These are phyloP conservation scores for Cryptococcus sp. DNA, from an alignment of 1,284 basidiomycete genomes.

Conservation along the genomic window DNA sequence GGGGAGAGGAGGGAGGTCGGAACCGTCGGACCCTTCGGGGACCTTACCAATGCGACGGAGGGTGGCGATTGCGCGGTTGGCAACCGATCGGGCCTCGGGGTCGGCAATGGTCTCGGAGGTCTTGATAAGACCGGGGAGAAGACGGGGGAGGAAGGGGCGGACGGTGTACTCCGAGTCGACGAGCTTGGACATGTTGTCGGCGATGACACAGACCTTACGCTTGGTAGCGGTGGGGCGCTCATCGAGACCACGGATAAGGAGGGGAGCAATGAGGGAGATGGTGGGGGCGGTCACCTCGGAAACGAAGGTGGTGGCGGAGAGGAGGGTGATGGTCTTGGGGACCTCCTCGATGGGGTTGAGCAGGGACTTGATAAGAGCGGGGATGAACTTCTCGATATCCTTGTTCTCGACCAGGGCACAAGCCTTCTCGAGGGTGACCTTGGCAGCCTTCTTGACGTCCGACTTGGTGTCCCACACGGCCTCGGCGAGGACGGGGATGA, in stretches of 20 bases:
- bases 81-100: conserved; percentile 88
- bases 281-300: conserved; percentile 99
- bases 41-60: conserved; percentile 90
- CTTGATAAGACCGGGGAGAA: conserved; percentile 92
- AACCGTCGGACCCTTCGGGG: conserved; percentile 73
- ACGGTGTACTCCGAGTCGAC: conserved; percentile 93
- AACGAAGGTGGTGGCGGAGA: conserved; percentile 99
- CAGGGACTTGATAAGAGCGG: conserved; percentile 92
- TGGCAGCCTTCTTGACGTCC: conserved; percentile 98
- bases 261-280: conserved; percentile 97
- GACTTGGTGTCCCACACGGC: conserved; percentile 99
- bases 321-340: conserved; percentile 89
- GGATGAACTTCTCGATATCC: conserved; percentile 88
- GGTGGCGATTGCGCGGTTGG: conserved; percentile 83
- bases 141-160: conserved; percentile 92
- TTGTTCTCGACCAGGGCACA: conserved; percentile 96
- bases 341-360: conserved; percentile 99
- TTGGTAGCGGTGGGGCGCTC: conserved; percentile 95
- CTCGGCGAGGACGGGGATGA: conserved; percentile 91
- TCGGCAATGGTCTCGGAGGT: conserved; percentile 87
- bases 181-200: conserved; percentile 98
- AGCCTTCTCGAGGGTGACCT: conserved; percentile 88
- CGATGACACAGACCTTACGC: conserved; percentile 94
- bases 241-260: conserved; percentile 89
- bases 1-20: conserved; percentile 80